Percentiles rank a stretch among this genome's conserved stretches.
Conservation (phyloP, 345 rosid genomes). For the Rhodamnia argentea region DNA sequence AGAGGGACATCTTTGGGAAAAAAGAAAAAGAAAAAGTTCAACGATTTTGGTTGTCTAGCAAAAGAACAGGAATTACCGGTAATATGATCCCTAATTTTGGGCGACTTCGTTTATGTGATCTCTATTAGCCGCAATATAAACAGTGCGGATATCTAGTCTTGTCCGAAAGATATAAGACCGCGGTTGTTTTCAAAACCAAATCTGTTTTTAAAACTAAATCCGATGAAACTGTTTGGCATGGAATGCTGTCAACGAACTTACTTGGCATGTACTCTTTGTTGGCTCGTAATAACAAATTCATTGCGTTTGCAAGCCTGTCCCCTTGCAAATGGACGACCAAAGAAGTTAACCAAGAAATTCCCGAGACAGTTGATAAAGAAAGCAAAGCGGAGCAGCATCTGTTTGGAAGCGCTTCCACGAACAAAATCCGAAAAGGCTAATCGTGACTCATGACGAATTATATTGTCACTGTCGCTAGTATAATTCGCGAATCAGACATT, state of each 20-base stretch:
- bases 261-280: background rate
- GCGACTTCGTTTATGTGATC: background rate
- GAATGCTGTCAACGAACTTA: background rate
- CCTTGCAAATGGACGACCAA: background rate
- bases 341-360: background rate
- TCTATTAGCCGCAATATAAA: background rate
- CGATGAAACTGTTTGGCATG: background rate
- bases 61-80: background rate
- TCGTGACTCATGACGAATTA: no score
- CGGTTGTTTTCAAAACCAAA: background rate
- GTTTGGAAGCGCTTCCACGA: background rate
- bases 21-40: background rate
- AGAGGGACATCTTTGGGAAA: background rate
- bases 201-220: background rate
- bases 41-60: background rate
- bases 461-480: no score
- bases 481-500: no score
- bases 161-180: background rate
- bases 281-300: background rate
- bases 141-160: background rate
- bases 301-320: background rate
- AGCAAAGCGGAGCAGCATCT: background rate
- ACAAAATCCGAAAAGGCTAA: background rate
- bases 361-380: background rate
- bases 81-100: background rate